These are phyloP conservation scores for Melaleuca quinquenervia DNA, from an alignment of 345 rosid species.

Conservation along the genomic window DNA sequence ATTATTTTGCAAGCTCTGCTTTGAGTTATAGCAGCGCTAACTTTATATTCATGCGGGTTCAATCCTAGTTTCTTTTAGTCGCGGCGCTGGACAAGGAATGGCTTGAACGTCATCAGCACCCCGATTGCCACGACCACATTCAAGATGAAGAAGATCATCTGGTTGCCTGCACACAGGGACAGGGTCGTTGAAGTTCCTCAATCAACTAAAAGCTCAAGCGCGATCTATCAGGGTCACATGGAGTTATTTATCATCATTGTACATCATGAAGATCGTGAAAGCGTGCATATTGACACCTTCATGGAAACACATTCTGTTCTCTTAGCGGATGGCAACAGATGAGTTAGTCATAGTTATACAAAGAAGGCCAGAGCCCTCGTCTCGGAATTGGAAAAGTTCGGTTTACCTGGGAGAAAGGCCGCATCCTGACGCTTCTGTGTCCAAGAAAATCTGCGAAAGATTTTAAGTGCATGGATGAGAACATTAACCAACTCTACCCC, in stretches of 20 bases:
- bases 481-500: not conserved
- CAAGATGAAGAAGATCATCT: constrained; percentile 60
- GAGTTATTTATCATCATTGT: not conserved
- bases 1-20: accelerated
- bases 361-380: not conserved
- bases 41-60: not conserved
- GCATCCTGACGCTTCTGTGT: constrained; percentile 32
- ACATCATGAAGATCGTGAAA: not conserved
- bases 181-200: not conserved
- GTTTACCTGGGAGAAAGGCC: constrained; percentile 30
- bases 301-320: not conserved
- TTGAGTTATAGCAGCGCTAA: not conserved
- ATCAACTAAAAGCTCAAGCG: not conserved
- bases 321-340: not conserved
- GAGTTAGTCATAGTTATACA: not conserved
- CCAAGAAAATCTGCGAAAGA: constrained; percentile 37
- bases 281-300: not conserved
- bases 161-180: constrained; percentile 37
- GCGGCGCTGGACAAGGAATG: constrained; percentile 29
- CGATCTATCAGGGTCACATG: not conserved
- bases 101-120: constrained; percentile 60
- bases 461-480: not conserved
- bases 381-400: not conserved
- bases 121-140: constrained; percentile 42
- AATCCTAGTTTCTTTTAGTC: not conserved